Evolutionary conservation across 169 alveolate species (phyloP), one percentile per base, ranked within the genome.

Genomic region (Theileria parva): DNA sequence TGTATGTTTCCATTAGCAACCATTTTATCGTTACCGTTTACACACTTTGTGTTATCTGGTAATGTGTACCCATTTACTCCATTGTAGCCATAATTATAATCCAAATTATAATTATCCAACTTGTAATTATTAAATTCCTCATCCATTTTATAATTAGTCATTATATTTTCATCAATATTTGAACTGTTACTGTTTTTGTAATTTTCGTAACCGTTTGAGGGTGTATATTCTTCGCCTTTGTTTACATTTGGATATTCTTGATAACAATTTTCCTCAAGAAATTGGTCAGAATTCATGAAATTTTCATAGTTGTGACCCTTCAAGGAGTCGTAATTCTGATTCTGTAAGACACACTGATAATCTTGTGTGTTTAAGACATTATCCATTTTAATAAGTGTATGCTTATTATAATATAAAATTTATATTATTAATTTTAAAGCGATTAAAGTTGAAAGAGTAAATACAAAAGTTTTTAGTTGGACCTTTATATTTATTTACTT

Each of bases 101-200:
- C 30, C 28, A 57, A 25, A 21, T 25, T 19, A 63, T 15, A 17
- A 30, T 63, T 21, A 27, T 63, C 71, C 39, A 63, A 13, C 71
- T 63, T 63, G 48, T 63, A 63, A 63, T 39, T 63, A 7, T 63
- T n/a, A 8, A 44, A 44, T 44, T 44, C 53, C 1, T 63, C 71
- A 21, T 63, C 71, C 0, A 63, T 63, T n/a, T 27, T 63, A 21
- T 63, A 63, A 30, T 63, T 60, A 60, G 64, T 25, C 44, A 25
- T 28, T 44, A 4, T 15, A 44, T 44, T 44, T 44, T 44, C 53
- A 44, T 7, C 8, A 44, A 7, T 13, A 44, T 44, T 44, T 13
- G 17, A 1, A 44, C 8, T 44, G 3, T 44, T 44, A 44, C 37
- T 1, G 5, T 44, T 44, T 44, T 44, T 44, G 8, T 44, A 44